Percentiles rank a stretch among this genome's conserved stretches.
These are phyloP conservation scores for Aureobasidium namibiae DNA, from an alignment of 2,329 filamentous ascomycete species.

Conservation along the genomic window DNA sequence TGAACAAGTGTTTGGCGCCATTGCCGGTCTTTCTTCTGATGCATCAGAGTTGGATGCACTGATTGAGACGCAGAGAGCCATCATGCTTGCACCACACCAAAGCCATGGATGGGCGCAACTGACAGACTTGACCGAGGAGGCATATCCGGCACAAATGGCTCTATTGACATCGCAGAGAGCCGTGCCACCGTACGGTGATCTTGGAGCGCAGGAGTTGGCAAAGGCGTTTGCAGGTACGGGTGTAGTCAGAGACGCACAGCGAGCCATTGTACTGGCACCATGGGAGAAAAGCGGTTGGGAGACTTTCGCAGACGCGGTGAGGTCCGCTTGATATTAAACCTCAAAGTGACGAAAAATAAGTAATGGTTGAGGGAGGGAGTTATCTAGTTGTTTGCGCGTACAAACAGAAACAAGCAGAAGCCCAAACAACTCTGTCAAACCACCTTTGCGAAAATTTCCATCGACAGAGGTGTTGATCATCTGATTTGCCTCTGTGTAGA, in stretches of 20 bases:
- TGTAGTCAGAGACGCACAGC: constrained; percentile 63
- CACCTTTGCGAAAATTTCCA: not conserved
- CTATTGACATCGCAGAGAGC: constrained; percentile 67
- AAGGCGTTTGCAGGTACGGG: constrained; percentile 67
- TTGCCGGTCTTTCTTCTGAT: constrained; percentile 49
- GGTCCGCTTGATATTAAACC: not conserved
- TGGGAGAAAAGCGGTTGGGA: constrained; percentile 64
- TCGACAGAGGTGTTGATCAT: not conserved
- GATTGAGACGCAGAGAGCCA: constrained; percentile 55
- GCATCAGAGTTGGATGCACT: constrained; percentile 36
- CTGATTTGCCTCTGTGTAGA: not conserved
- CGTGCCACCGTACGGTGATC: constrained; percentile 61
- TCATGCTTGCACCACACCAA: constrained; percentile 73
- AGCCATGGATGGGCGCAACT: constrained; percentile 76
- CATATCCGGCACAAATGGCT: constrained; percentile 65
- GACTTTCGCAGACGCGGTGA: constrained; percentile 32
- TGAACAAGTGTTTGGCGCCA: constrained; percentile 65
- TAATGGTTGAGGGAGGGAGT: no score
- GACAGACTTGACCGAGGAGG: constrained; percentile 48
- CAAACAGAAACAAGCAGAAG: not conserved
- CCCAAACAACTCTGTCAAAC: not conserved
- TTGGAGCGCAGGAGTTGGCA: constrained; percentile 63
- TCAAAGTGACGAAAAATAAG: no score
- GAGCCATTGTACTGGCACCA: constrained; percentile 69
- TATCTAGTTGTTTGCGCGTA: not conserved